Base-by-base conservation (phyloP, 305 asterid genomes). In the Fraxinus angustifolia region DNA sequence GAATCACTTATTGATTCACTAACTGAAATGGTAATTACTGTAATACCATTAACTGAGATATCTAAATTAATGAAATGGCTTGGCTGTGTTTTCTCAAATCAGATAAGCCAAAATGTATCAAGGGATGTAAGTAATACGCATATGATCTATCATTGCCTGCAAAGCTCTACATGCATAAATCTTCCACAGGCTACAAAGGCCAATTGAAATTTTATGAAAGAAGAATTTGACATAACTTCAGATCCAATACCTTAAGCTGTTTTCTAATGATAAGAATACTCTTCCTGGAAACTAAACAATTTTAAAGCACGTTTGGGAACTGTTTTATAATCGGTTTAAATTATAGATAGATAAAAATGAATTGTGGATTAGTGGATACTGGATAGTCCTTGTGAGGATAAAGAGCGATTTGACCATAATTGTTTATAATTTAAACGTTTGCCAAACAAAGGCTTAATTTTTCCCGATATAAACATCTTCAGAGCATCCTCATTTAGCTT, bases 21-120 rank as follows among this genome's bases (percentile, higher is more conserved):
- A 71, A 36, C 58, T 21, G 48, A 77, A 58, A 68, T 68, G 73
- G 56, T 35, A 81, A 86, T 50, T 30, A 81, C 19, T n/a, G 74
- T 45, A 67, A 68, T 60, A 77, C 75, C 40, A 58, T 73, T 31
- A 40, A 50, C 78, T 82, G 21, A 58, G 78, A 68, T 17, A 45
- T 67, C 72, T 23, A 53, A 58, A 5, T 70, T 31, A 33, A 70
- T 16, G 26, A 30, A 70, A 70, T 31, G 75, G 26, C 26, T 16
- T 31, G 45, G 21, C 45, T 2, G 70, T 75, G 31, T 53, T 79
- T 31, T 36, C 75, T 30, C 23, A 36, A 6, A 53, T 17, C 71
- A 48, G 58, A 56, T 33, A 40, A n/a, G 79, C 79, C 48, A 23
- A 76, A 42, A 76, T 65, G 72, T 75, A 65, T 28, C 77, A 36